Base-by-base conservation (phyloP, 176 grass and related monocot genomes). In the Thalia dealbata region DNA sequence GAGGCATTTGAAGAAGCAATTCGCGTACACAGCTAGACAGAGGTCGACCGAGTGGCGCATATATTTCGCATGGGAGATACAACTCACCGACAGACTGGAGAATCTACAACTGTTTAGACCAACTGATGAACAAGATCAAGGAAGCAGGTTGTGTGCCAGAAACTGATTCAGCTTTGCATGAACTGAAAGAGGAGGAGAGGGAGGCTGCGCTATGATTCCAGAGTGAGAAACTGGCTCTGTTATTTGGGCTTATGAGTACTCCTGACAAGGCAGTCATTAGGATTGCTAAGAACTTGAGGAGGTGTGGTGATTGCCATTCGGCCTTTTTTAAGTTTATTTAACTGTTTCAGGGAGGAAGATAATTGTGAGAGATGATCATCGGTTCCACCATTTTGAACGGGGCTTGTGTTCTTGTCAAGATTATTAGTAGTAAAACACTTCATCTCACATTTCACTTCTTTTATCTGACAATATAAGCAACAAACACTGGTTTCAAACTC, bases 11-110 rank as follows among this genome's bases (percentile, higher is more conserved):
- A 90, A 82, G 81, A 89, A 92, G 75, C 78, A 83, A 71, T 79
- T 86, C 25, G 92, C 86, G 52, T 96, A 81, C 70, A 92, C 70
- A 92, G 86, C 72, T 82, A 81, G 84, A 84, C 90, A 79, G 92
- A 92, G 78, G 76, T 96, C 46, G 81, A 80, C 14, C 83, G 70
- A 44, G 51, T 69, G 72, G 23, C 81, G 14, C 89, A 89, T 81
- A 75, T 92, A 25, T 96, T 96, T 67, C 75, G 70, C 41, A 86
- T 84, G 85, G 88, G 93, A 2, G 93, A 96, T 60, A 70, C 66
- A 71, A 61, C 35, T 78, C 76, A 70, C 52, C 52, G 21, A 23
- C 74, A 81, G 61, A 85, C 80, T 76, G 61, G 23, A 19, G 89
- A 85, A 85, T 91, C 72, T 85, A 83, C 54, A 78, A 50, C 1